phyloP scores from a whole-genome alignment of 2,329 filamentous ascomycete genomes.

The Cladophialophora chaetospira region DNA sequence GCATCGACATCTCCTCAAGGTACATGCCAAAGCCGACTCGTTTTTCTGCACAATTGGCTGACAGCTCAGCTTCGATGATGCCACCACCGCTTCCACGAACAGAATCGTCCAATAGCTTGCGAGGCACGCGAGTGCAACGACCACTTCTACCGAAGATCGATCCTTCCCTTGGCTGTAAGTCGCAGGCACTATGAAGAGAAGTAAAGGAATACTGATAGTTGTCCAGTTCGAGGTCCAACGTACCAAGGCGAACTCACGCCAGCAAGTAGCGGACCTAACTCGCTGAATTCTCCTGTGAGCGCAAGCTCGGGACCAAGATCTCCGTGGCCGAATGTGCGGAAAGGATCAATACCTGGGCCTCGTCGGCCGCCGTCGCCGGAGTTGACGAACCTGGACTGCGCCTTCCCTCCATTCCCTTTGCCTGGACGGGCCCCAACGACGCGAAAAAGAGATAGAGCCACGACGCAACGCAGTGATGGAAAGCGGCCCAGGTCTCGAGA shows the following conservation, averaged over 20 bases:
- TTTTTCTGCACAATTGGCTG: slow-evolving; percentile 19
- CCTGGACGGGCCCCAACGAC: slow-evolving; percentile 36
- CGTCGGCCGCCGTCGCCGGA: slow-evolving; percentile 49
- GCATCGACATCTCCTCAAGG: slow-evolving; percentile 38
- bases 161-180: slow-evolving; percentile 24
- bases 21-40: slow-evolving; percentile 34
- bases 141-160: slow-evolving; percentile 29
- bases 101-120: slow-evolving; percentile 16
- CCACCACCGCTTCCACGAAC: slow-evolving; percentile 22
- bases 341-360: slow-evolving; percentile 44
- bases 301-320: slow-evolving; percentile 52
- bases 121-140: slow-evolving; percentile 14
- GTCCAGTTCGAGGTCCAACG: slow-evolving; percentile 9
- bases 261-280: slow-evolving; percentile 61
- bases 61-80: slow-evolving; percentile 13
- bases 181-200: neutral
- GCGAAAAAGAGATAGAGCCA: slow-evolving; percentile 19
- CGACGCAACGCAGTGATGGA: slow-evolving; percentile 17
- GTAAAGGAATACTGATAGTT: slow-evolving; percentile 1
- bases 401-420: slow-evolving; percentile 58
- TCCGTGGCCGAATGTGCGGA: slow-evolving; percentile 42
- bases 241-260: slow-evolving; percentile 59
- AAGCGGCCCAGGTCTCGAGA: slow-evolving; percentile 31
- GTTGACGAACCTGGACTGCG: slow-evolving; percentile 52
- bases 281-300: slow-evolving; percentile 65